Evolutionary conservation across 306 rosid species (phyloP).

Genomic region (Trichosanthes truncata): DNA sequence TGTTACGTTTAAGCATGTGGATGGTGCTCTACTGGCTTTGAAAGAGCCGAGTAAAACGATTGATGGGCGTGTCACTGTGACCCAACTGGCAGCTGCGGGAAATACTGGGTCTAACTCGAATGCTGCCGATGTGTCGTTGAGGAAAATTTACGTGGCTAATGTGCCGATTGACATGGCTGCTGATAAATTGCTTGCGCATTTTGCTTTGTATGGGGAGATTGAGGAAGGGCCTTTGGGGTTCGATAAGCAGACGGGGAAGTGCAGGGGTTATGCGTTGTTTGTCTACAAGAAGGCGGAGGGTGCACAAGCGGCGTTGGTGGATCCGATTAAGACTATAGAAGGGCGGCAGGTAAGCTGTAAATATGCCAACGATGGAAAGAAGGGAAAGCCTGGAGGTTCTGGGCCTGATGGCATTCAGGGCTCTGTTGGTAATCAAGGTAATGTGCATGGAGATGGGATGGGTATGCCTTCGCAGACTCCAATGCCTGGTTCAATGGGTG

Average conservation of each 20-base stretch:
- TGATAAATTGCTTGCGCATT: constrained; percentile 65
- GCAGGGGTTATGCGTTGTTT: constrained; percentile 75
- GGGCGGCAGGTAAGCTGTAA: constrained; percentile 73
- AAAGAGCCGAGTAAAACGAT: constrained; percentile 92
- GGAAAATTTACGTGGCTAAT: constrained; percentile 82
- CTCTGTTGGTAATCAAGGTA: constrained; percentile 33
- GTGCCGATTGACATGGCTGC: constrained; percentile 76
- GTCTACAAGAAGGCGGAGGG: constrained; percentile 78
- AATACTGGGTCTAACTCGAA: constrained; percentile 30
- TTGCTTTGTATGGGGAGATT: constrained; percentile 63
- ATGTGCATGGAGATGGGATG: constrained; percentile 25
- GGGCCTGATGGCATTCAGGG: constrained; percentile 44
- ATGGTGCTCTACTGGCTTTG: constrained; percentile 70
- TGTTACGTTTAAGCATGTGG: constrained; percentile 75
- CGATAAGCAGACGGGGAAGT: constrained; percentile 83
- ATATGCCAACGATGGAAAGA: constrained; percentile 75
- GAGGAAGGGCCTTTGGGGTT: constrained; percentile 96
- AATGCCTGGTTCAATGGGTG: constrained; percentile 29
- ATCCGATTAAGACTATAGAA: constrained; percentile 71
- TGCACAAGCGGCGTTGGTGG: constrained; percentile 68
- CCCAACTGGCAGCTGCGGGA: constrained; percentile 81
- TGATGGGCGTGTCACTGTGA: constrained; percentile 86
- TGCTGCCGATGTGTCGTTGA: constrained; percentile 30
- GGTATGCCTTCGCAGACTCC: constrained; percentile 24
- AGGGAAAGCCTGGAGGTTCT: constrained; percentile 27